Base-by-base conservation (phyloP, 768 basidiomycete genomes). In the Punctularia strigosozonata region DNA sequence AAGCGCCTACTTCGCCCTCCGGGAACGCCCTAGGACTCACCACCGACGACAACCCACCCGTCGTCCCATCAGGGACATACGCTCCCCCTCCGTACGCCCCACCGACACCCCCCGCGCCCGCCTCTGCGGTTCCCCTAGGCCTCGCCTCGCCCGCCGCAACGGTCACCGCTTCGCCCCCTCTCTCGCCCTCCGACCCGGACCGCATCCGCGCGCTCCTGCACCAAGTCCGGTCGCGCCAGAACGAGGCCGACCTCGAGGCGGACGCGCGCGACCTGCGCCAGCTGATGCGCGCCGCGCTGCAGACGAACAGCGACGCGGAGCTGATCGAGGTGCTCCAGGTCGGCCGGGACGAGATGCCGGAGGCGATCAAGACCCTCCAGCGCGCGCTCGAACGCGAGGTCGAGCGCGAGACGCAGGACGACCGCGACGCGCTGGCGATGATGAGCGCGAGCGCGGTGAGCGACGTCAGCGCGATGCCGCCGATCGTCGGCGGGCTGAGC, bases 301-400 rank as follows among this genome's bases (percentile, higher is more conserved):
- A 65, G 37, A 62, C 70, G 5, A 69, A 69, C 39, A 76, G 62
- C 45, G 84, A 86, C 49, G 69, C 62, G 6, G 70, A 75, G 46
- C 74, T 85, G 66, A 57, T 83, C 23, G 60, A 65, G 15, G 67
- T 77, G 1, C 60, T 85, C 28, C 73, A 80, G 45, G 69, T 80
- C 31, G 66, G 66, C 24, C 61, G 74, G 33, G 71, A 73, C 32
- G 80, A 84, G 53, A 78, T 84, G 69, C 77, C 79, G 1, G 85
- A 88, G 54, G 82, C 82, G 10, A 75, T 86, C 54, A 84, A 83
- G 60, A 77, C 84, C 4, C 63, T 88, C 14, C 83, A 84, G 58
- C 60, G 84, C 18, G 75, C 74, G 13, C 59, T 83, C 36, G 76
- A 77, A 59, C 46, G 50, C 15, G 63, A 66, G 39, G 57, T 63